Evolutionary conservation across 305 asterid genomes (phyloP).

Genomic region (Rubia peregrina): DNA sequence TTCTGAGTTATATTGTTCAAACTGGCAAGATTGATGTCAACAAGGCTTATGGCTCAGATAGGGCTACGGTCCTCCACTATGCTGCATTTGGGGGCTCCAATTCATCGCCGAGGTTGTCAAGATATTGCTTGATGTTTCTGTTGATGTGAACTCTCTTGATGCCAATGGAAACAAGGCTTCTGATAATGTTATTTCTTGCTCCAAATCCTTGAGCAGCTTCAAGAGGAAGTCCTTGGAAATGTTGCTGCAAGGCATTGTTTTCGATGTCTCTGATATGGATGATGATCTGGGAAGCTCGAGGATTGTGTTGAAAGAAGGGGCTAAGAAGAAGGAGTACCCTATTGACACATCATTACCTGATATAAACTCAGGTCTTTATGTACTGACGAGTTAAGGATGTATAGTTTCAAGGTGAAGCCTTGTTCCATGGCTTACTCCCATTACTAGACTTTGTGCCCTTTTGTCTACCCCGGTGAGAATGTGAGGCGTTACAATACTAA

Average conservation of each 20-base stretch:
- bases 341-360: slow-evolving; percentile 33
- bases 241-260: slow-evolving; percentile 16
- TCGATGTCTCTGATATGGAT: slow-evolving; percentile 10
- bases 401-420: slow-evolving; percentile 34
- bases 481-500: slow-evolving; percentile 37
- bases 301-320: slow-evolving; percentile 17
- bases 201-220: slow-evolving; percentile 13
- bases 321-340: slow-evolving; percentile 35
- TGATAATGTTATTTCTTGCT: slow-evolving; percentile 24
- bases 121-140: slow-evolving; percentile 27
- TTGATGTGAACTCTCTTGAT: slow-evolving; percentile 27
- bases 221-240: slow-evolving; percentile 25
- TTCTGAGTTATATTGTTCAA: slow-evolving; percentile 26
- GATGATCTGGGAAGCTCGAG: slow-evolving; percentile 15
- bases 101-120: slow-evolving; percentile 23
- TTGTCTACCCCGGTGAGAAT: slow-evolving; percentile 40
- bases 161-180: slow-evolving; percentile 27
- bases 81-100: slow-evolving; percentile 31
- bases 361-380: slow-evolving; percentile 27
- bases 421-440: slow-evolving; percentile 40
- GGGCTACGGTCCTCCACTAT: slow-evolving; percentile 37
- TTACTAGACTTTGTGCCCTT: slow-evolving; percentile 41
- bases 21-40: slow-evolving; percentile 32
- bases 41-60: slow-evolving; percentile 29
- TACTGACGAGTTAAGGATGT: slow-evolving; percentile 39